Evolutionary conservation across 495 filamentous ascomycete genomes (phyloP).

Genomic region (Xeromyces bisporus): DNA sequence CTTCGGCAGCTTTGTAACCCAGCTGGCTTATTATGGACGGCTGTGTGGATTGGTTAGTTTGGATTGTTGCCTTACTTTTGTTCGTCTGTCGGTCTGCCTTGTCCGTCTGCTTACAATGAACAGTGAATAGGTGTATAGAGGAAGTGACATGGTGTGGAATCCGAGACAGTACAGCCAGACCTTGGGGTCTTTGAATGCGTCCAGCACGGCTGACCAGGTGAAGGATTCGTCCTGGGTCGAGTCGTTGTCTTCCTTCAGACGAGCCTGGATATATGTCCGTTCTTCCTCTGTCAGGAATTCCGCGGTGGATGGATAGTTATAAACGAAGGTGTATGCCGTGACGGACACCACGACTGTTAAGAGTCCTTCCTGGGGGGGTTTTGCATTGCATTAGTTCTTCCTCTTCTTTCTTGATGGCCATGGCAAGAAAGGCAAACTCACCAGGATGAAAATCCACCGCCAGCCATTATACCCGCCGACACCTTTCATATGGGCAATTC

Average conservation of each 20-base stretch:
- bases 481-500: slow-evolving; percentile 41
- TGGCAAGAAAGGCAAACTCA: no score
- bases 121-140: slow-evolving; percentile 61
- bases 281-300: slow-evolving; percentile 50
- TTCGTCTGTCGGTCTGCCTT: not conserved
- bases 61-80: no score
- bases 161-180: slow-evolving; percentile 57
- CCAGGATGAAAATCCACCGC: slow-evolving; percentile 74
- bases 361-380: slow-evolving; percentile 40
- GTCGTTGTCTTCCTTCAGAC: slow-evolving; percentile 44
- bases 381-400: slow-evolving; percentile 3
- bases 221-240: slow-evolving; percentile 47
- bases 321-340: slow-evolving; percentile 49
- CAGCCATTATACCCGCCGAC: slow-evolving; percentile 52
- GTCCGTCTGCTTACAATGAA: slow-evolving; percentile 38
- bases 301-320: slow-evolving; percentile 55
- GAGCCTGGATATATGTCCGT: slow-evolving; percentile 37
- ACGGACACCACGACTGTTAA: slow-evolving; percentile 46
- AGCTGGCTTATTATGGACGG: slow-evolving; percentile 56
- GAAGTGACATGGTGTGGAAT: slow-evolving; percentile 59
- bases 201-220: slow-evolving; percentile 42
- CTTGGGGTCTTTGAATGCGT: slow-evolving; percentile 54
- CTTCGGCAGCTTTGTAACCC: slow-evolving; percentile 48
- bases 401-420: no score
- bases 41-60: slow-evolving; percentile 11